phyloP scores from a whole-genome alignment of 345 rosid genomes.

The Populus nigra region DNA sequence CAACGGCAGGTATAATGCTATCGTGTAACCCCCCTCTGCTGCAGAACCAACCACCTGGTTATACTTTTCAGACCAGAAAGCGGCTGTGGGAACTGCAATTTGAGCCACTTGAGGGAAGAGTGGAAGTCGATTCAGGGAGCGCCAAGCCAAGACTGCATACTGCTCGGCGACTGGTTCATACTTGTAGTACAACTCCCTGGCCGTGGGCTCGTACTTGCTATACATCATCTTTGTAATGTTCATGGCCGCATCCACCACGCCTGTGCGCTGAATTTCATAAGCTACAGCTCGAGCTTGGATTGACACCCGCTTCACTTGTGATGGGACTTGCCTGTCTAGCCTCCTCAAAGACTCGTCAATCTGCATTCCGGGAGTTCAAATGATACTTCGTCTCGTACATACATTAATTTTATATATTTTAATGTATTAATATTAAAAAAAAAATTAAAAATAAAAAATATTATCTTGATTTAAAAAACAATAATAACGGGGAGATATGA shows the following conservation, averaged over 20 bases:
- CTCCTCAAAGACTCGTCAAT: slow-evolving; percentile 50
- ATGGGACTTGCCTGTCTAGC: slow-evolving; percentile 54
- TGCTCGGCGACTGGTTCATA: slow-evolving; percentile 62
- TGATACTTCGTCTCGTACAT: background rate
- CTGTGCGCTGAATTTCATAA: slow-evolving; percentile 54
- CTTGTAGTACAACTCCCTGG: slow-evolving; percentile 38
- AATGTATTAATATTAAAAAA: no score
- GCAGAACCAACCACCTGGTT: slow-evolving; percentile 42
- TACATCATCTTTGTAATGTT: slow-evolving; percentile 32
- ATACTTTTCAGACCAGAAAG: slow-evolving; percentile 69
- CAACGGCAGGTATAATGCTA: slow-evolving; percentile 50
- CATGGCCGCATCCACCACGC: slow-evolving; percentile 49
- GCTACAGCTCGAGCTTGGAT: slow-evolving; percentile 54
- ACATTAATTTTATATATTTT: no score
- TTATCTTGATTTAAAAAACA: no score
- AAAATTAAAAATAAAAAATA: no score
- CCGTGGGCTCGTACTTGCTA: slow-evolving; percentile 47
- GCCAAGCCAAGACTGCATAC: slow-evolving; percentile 52
- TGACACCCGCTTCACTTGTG: slow-evolving; percentile 57
- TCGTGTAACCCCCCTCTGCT: slow-evolving; percentile 43
- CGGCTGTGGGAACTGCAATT: slow-evolving; percentile 51
- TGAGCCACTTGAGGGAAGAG: slow-evolving; percentile 55
- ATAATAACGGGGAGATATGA: no score
- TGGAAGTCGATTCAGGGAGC: slow-evolving; percentile 49
- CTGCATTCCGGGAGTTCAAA: slow-evolving; percentile 30